Conservation (phyloP, 139 green algal species). For the Closterium sp. region DNA sequence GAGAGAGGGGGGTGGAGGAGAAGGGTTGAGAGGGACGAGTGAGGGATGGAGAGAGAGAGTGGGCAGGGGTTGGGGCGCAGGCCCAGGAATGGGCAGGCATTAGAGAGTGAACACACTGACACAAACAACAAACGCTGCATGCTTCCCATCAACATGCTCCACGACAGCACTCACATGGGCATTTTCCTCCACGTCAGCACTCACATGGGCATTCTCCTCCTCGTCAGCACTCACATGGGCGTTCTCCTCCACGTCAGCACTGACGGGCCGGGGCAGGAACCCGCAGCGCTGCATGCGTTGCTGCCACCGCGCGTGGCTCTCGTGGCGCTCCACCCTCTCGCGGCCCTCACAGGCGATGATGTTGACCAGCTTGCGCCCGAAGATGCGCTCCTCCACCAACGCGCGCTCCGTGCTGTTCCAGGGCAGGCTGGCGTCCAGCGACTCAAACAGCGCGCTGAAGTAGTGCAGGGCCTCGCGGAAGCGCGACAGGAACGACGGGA, state of each 20-base stretch:
- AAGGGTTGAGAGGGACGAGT: neutral
- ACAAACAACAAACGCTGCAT: neutral
- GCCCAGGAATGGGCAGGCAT: neutral
- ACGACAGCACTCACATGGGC: neutral
- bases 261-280: slow-evolving; percentile 3
- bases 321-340: slow-evolving; percentile 24
- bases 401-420: slow-evolving; percentile 19
- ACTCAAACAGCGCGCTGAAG: slow-evolving; percentile 20
- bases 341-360: slow-evolving; percentile 29
- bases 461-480: slow-evolving; percentile 31
- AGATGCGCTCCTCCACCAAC: slow-evolving; percentile 23
- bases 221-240: slow-evolving; percentile 7
- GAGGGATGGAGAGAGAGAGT: neutral
- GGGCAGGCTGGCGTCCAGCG: slow-evolving; percentile 13
- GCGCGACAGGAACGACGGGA: slow-evolving; percentile 10
- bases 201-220: neutral
- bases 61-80: neutral
- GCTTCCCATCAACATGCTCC: neutral
- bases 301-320: slow-evolving; percentile 10
- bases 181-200: neutral
- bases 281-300: slow-evolving; percentile 5
- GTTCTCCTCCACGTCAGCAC: slow-evolving; percentile 24
- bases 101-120: no score
- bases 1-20: neutral
- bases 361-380: slow-evolving; percentile 31